A percentile compares a stretch with the other conserved stretches of the same genome.
Conservation (phyloP, 2,329 filamentous ascomycete genomes). For the Colletotrichum liaoningense region DNA sequence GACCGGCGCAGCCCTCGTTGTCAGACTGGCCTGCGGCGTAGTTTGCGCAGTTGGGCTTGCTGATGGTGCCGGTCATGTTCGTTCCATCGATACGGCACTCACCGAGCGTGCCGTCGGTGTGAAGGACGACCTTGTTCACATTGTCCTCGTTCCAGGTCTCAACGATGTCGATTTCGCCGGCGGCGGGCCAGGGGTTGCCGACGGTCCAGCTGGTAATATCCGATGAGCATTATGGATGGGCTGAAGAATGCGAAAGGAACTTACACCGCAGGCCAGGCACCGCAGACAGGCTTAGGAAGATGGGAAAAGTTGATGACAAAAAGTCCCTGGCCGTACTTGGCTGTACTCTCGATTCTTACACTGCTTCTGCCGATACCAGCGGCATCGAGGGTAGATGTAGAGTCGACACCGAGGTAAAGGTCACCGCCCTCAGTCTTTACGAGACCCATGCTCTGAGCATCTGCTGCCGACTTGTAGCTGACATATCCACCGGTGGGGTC, state of each 20-base stretch:
- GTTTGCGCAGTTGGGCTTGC: constrained; percentile 55
- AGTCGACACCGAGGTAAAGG: constrained; percentile 55
- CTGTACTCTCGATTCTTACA: constrained; percentile 74
- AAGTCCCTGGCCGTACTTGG: constrained; percentile 72
- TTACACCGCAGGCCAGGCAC: constrained; percentile 78
- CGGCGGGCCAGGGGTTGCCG: constrained; percentile 66
- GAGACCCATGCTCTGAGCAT: constrained; percentile 50
- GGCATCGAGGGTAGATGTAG: constrained; percentile 39
- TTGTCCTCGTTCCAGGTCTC: constrained; percentile 71
- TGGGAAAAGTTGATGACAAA: constrained; percentile 77
- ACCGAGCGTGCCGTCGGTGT: constrained; percentile 57
- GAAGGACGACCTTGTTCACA: constrained; percentile 68
- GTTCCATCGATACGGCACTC: constrained; percentile 46
- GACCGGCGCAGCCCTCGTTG: constrained; percentile 54
- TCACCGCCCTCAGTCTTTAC: constrained; percentile 45
- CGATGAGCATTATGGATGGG: not conserved
- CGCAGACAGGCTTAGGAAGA: constrained; percentile 74
- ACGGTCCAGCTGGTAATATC: constrained; percentile 55
- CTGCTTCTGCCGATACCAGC: constrained; percentile 58
- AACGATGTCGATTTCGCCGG: constrained; percentile 74
- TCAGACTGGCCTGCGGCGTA: constrained; percentile 45
- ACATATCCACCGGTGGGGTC: constrained; percentile 77
- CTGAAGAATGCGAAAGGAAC: constrained; percentile 21
- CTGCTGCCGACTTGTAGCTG: constrained; percentile 55
- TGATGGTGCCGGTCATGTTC: constrained; percentile 45